Evolutionary conservation across 352 stramenopile species (phyloP).

Genomic region (Globisporangium megalacanthum): DNA sequence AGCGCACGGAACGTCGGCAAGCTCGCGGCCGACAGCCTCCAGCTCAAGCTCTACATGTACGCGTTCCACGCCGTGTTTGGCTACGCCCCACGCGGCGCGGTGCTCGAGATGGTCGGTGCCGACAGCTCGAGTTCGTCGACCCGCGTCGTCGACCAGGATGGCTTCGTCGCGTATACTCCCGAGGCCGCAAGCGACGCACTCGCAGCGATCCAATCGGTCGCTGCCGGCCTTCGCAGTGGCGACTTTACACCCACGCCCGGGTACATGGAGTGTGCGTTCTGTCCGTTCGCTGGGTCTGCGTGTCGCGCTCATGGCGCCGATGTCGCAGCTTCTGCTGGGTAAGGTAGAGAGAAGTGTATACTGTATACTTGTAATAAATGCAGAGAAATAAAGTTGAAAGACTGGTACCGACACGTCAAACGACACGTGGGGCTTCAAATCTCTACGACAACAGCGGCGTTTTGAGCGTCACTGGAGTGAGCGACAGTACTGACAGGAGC

Average conservation of each 20-base stretch:
- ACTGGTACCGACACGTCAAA: too few relatives aligned
- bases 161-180: constrained; percentile 36
- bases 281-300: constrained; percentile 56
- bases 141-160: constrained; percentile 12
- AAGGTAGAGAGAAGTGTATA: background rate
- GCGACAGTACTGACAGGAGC: too few relatives aligned
- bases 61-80: constrained; percentile 60
- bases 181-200: constrained; percentile 28
- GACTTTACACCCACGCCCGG: constrained; percentile 49
- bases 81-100: constrained; percentile 39
- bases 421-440: too few relatives aligned
- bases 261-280: constrained; percentile 67
- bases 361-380: too few relatives aligned
- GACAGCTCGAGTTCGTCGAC: background rate
- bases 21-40: constrained; percentile 58
- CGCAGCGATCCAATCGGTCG: constrained; percentile 31
- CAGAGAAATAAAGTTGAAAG: too few relatives aligned
- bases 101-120: constrained; percentile 54
- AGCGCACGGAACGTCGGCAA: constrained; percentile 41
- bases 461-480: too few relatives aligned
- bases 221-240: constrained; percentile 29
- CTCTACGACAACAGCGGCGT: too few relatives aligned
- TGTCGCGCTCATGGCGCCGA: constrained; percentile 27
- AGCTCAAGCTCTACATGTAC: constrained; percentile 83
- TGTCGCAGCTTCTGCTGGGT: background rate